Percentiles rank a stretch among this genome's conserved stretches.
These are phyloP conservation scores for Candida ovalis DNA, from an alignment of 805 yeast genomes.

Conservation along the genomic window DNA sequence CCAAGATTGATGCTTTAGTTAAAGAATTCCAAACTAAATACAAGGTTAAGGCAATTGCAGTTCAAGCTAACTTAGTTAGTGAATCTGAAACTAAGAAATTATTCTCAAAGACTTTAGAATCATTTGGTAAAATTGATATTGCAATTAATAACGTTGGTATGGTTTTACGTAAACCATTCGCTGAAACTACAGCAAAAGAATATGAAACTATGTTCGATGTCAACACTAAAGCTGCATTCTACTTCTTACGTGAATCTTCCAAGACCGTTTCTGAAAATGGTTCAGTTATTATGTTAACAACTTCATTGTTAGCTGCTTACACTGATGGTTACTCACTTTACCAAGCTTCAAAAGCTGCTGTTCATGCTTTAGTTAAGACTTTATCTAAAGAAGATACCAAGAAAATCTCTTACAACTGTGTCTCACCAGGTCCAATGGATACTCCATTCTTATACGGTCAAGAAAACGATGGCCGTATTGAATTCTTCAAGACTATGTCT, in stretches of 20 bases:
- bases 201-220: conserved; percentile 49
- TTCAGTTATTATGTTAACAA: conserved; percentile 52
- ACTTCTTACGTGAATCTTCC: conserved; percentile 56
- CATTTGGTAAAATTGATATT: conserved; percentile 51
- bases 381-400: conserved; percentile 52
- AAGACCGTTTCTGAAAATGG: conserved; percentile 49
- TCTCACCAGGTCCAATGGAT: conserved; percentile 68
- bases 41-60: conserved; percentile 39
- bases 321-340: conserved; percentile 48
- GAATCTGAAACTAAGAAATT: conserved; percentile 41
- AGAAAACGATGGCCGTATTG: conserved; percentile 50
- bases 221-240: conserved; percentile 59
- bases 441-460: conserved; percentile 63
- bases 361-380: conserved; percentile 48
- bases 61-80: conserved; percentile 39
- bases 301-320: conserved; percentile 65
- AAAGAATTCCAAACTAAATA: conserved; percentile 32
- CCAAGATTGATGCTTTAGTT: conserved; percentile 35
- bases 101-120: conserved; percentile 41
- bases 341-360: conserved; percentile 58
- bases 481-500: conserved; percentile 50
- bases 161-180: conserved; percentile 59
- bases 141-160: conserved; percentile 68
- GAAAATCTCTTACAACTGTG: conserved; percentile 48
- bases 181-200: conserved; percentile 50